Evolutionary conservation across 148 eudicot genomes (phyloP).

Genomic region (Rhododendron kiyosumense): DNA sequence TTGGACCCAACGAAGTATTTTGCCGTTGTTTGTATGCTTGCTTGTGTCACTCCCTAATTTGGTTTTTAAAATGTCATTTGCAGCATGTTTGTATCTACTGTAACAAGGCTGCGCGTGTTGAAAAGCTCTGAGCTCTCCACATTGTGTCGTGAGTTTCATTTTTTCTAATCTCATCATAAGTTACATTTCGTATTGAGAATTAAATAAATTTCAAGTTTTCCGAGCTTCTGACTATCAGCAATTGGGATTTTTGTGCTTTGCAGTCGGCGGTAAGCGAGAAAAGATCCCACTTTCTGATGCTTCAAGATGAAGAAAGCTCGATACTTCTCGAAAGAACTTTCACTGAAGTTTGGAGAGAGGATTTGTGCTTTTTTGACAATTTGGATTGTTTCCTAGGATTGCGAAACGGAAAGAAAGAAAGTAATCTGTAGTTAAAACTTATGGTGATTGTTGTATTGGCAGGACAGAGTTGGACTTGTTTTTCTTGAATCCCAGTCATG

Average conservation of each 20-base stretch:
- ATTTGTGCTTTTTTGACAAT: background rate
- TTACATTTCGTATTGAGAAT: background rate
- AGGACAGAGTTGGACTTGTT: background rate
- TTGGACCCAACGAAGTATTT: background rate
- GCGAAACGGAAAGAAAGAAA: background rate
- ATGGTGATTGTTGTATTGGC: background rate
- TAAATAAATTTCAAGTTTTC: background rate
- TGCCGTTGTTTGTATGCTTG: background rate
- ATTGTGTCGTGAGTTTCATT: constrained; percentile 47
- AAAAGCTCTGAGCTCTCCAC: constrained; percentile 72
- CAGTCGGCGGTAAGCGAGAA: constrained; percentile 36
- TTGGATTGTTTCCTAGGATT: background rate
- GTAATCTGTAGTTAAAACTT: background rate
- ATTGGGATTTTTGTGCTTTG: constrained; percentile 7
- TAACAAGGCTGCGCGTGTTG: constrained; percentile 84
- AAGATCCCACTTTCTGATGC: constrained; percentile 16
- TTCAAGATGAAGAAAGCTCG: constrained; percentile 3
- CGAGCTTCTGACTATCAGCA: background rate
- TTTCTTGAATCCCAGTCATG: background rate
- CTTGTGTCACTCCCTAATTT: background rate
- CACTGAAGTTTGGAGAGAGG: background rate
- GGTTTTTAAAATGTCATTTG: constrained; percentile 6
- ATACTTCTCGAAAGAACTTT: background rate
- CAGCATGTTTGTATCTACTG: constrained; percentile 89
- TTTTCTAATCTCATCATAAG: background rate